Evolutionary conservation across 768 basidiomycete genomes (phyloP).

Genomic region (Agrocybe chaxingu): DNA sequence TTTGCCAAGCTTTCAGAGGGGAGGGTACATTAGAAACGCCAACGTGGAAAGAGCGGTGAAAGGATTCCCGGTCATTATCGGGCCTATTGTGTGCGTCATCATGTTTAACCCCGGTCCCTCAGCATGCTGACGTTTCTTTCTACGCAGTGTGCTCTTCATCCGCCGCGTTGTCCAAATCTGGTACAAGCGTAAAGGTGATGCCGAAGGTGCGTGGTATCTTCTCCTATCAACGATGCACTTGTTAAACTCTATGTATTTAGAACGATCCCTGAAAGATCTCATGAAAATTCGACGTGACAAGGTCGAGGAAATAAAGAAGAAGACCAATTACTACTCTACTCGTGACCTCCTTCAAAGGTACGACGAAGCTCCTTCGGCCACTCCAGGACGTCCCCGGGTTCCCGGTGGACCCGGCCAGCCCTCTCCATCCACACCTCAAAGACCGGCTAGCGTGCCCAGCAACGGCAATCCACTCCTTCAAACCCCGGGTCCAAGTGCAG

Average conservation of each 20-base stretch:
- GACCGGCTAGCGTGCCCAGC: constrained; percentile 17
- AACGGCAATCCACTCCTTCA: constrained; percentile 18
- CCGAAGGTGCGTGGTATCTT: constrained; percentile 58
- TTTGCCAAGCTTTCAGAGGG: constrained; percentile 41
- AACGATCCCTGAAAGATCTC: constrained; percentile 71
- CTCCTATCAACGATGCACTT: not conserved
- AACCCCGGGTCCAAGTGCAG: constrained; percentile 19
- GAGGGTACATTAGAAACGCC: constrained; percentile 18
- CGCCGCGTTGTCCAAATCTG: constrained; percentile 80
- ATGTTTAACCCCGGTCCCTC: not conserved
- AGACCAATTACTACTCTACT: constrained; percentile 93
- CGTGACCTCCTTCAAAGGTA: constrained; percentile 88
- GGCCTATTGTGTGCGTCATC: constrained; percentile 72
- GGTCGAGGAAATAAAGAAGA: constrained; percentile 96
- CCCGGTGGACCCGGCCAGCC: constrained; percentile 18
- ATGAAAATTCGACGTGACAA: constrained; percentile 79
- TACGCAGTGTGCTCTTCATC: constrained; percentile 59
- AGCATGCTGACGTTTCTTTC: constrained; percentile 4
- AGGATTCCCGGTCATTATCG: constrained; percentile 60
- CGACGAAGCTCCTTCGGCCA: constrained; percentile 53
- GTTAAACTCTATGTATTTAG: constrained; percentile 34
- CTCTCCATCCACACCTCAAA: constrained; percentile 30
- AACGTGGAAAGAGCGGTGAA: constrained; percentile 41
- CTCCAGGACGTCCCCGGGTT: constrained; percentile 42
- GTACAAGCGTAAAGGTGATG: constrained; percentile 77